Evolutionary conservation across 805 yeast species (phyloP), one percentile per base, ranked within the genome.

Genomic region (Lachancea kluyveri): DNA sequence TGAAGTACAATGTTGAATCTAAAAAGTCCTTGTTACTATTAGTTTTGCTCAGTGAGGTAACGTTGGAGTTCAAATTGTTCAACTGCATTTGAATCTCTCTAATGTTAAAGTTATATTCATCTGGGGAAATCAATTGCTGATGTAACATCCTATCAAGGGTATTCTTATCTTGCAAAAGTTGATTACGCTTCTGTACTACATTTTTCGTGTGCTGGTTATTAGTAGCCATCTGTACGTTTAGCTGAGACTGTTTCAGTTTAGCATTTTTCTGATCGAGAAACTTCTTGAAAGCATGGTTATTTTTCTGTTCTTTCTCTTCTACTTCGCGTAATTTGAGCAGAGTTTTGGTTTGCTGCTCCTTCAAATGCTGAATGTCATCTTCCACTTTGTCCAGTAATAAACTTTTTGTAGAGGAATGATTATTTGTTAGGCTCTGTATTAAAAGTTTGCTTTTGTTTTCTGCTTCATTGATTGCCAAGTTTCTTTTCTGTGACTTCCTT

Each of bases 401-500:
- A n/a, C n/a, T 25, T 11, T 17, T 25, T n/a, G 9, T 25, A 7
- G 11, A 25, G 9, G 28, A 17, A 9, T 16, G 20, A n/a, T n/a
- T 8, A 16, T 17, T 25, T 8, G 9, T 11, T 13, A 25, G 7
- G 11, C 20, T 25, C 11, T 26, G 33, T 9, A 23, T 12, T 14
- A 36, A 30, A 8, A 36, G 17, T 10, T 24, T 21, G 26, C 26
- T 34, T 16, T 41, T 40, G 27, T 34, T 35, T 26, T 36, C 35
- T 18, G 48, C 45, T 5, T 43, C 45, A 1, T 22, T 23, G 4
- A 52, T 39, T 8, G 36, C 45, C 14, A 39, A 30, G 21, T 53
- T 54, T 26, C 60, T 42, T 24, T 40, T 50, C 4, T 17, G 33
- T 13, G 50, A 29, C 30, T 52, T 53, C 23, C 40, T 42, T 11